phyloP scores from a whole-genome alignment of 2,329 filamentous ascomycete genomes.

The Arachnomyces sp. region DNA sequence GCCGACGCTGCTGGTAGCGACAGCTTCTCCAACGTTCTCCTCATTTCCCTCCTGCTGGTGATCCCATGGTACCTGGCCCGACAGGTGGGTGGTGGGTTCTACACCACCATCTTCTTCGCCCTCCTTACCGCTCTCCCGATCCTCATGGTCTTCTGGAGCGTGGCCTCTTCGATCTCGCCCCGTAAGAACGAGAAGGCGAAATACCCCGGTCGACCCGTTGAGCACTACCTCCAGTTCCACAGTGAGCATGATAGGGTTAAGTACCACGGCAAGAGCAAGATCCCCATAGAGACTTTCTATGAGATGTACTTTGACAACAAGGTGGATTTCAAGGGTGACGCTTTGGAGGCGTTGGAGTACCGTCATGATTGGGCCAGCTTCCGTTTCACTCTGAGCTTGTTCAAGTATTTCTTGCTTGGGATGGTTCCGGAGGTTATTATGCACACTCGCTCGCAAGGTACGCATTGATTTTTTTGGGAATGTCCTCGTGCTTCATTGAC shows the following conservation, averaged over 20 bases:
- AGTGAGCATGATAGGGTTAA: constrained; percentile 38
- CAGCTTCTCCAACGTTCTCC: constrained; percentile 73
- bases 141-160: constrained; percentile 71
- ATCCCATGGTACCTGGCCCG: constrained; percentile 75
- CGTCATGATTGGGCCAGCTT: constrained; percentile 96
- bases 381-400: constrained; percentile 75
- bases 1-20: constrained; percentile 79
- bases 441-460: constrained; percentile 83
- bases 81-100: constrained; percentile 74
- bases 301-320: constrained; percentile 97
- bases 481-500: background rate
- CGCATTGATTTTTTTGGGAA: constrained; percentile 11
- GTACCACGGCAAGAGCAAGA: constrained; percentile 43
- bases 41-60: constrained; percentile 60
- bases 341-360: constrained; percentile 81
- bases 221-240: constrained; percentile 62
- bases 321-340: constrained; percentile 91
- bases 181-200: constrained; percentile 89
- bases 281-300: constrained; percentile 70
- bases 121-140: constrained; percentile 71
- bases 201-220: constrained; percentile 75
- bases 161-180: constrained; percentile 70
- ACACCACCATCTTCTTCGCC: constrained; percentile 81
- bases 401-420: constrained; percentile 79
- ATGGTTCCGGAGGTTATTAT: constrained; percentile 87